Percentiles rank a stretch among this genome's conserved stretches.
Evolutionary conservation across 495 filamentous ascomycete genomes (phyloP).

Genomic region (Collariella sp.): DNA sequence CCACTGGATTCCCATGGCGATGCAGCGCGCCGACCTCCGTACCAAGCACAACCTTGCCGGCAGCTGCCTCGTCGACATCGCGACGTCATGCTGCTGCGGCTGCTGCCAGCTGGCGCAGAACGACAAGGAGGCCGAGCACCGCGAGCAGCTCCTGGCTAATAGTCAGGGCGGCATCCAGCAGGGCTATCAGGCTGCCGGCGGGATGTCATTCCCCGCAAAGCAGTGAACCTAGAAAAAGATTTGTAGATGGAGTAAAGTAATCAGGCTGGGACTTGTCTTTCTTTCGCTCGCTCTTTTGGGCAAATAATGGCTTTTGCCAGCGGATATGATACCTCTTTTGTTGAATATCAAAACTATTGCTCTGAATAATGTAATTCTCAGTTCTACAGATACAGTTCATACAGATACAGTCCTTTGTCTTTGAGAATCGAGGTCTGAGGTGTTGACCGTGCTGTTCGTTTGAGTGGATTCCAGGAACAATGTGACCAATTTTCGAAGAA

Average conservation of each 20-base stretch:
- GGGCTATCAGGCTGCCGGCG: slow-evolving; percentile 20
- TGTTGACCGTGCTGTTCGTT: neutral
- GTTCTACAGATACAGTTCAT: too few species aligned
- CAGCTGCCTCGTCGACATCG: slow-evolving; percentile 30
- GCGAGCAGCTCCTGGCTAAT: slow-evolving; percentile 2
- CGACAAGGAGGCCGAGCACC: slow-evolving; percentile 31
- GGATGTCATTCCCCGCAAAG: slow-evolving; percentile 23
- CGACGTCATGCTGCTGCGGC: slow-evolving; percentile 33
- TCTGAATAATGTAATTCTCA: too few species aligned
- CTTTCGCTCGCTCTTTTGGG: too few species aligned
- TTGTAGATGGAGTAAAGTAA: neutral
- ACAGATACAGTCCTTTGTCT: neutral
- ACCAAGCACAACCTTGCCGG: slow-evolving; percentile 37
- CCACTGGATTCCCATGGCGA: slow-evolving; percentile 29
- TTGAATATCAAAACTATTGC: too few species aligned
- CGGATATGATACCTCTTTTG: too few species aligned
- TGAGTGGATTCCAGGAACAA: neutral
- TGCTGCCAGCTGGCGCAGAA: slow-evolving; percentile 34
- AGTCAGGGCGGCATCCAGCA: slow-evolving; percentile 14
- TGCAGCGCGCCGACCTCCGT: slow-evolving; percentile 39
- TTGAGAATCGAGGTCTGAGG: neutral
- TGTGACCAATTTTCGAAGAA: neutral
- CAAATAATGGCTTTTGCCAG: too few species aligned
- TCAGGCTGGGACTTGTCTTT: neutral
- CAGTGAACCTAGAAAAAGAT: slow-evolving; percentile 1